Conservation (phyloP, 306 rosid genomes). For the Ochetophila trinervis region DNA sequence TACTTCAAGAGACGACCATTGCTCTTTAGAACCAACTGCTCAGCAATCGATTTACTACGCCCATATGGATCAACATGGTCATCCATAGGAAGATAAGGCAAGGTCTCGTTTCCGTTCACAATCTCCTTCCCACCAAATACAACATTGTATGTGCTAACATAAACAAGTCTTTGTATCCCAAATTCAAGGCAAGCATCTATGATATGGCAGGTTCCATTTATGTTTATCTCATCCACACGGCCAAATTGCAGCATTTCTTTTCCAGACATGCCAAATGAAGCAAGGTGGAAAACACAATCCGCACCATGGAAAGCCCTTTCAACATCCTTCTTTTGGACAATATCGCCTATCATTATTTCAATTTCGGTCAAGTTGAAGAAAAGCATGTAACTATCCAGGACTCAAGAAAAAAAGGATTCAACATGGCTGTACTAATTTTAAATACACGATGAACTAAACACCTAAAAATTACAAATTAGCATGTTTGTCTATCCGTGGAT, state of each 20-base stretch:
- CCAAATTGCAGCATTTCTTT: constrained; percentile 86
- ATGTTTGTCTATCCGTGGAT: too few species aligned
- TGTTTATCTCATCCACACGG: constrained; percentile 73
- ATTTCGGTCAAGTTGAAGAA: neutral
- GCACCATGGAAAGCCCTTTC: constrained; percentile 62
- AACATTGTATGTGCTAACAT: constrained; percentile 83
- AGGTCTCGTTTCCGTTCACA: constrained; percentile 63
- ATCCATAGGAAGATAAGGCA: constrained; percentile 81
- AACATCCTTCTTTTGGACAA: constrained; percentile 61
- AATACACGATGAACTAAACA: too few species aligned
- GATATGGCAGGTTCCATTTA: constrained; percentile 76
- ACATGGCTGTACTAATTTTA: too few species aligned
- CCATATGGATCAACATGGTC: constrained; percentile 68
- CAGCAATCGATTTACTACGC: constrained; percentile 85
- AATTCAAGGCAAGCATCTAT: constrained; percentile 70
- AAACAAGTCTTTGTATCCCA: constrained; percentile 66
- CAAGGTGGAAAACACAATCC: constrained; percentile 84
- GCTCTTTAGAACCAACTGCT: constrained; percentile 78
- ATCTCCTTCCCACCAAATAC: constrained; percentile 76
- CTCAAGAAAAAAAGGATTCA: neutral
- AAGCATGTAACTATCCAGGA: neutral
- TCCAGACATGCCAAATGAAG: constrained; percentile 86
- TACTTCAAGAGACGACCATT: constrained; percentile 71
- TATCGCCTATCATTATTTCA: constrained; percentile 47
- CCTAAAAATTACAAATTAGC: too few species aligned